phyloP scores from a whole-genome alignment of 257 asterid species.

The Solanum virginianum region DNA sequence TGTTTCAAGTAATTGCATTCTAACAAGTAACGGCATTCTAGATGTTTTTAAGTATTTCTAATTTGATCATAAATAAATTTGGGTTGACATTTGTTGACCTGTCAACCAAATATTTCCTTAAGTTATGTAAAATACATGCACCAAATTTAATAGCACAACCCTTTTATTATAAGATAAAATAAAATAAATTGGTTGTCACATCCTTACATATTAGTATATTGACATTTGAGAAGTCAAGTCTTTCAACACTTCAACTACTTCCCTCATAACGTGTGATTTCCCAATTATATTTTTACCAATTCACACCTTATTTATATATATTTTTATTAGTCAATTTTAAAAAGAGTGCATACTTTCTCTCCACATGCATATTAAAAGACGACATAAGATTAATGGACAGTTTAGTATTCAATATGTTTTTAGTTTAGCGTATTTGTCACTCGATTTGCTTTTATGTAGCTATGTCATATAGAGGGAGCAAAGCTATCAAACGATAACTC shows the following conservation, averaged over 20 bases:
- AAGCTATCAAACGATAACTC: too few species aligned
- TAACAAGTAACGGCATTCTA: not conserved
- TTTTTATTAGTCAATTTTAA: too few species aligned
- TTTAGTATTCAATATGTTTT: too few species aligned
- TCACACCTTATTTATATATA: not conserved
- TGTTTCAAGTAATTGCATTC: not conserved
- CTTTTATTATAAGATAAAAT: not conserved
- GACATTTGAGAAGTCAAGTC: not conserved
- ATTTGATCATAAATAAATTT: not conserved
- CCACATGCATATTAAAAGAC: too few species aligned
- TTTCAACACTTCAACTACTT: not conserved
- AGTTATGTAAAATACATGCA: not conserved
- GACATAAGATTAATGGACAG: too few species aligned
- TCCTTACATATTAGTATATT: not conserved
- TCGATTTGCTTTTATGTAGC: too few species aligned
- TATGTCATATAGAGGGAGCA: too few species aligned
- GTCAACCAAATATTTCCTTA: not conserved
- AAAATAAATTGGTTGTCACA: not conserved
- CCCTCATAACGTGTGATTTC: not conserved
- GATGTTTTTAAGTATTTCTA: not conserved
- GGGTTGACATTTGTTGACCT: not conserved
- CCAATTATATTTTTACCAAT: not conserved
- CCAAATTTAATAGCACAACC: not conserved
- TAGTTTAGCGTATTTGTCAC: too few species aligned
- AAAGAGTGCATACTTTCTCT: too few species aligned